A percentile compares a stretch with the other conserved stretches of the same genome.
Evolutionary conservation across 2,329 filamentous ascomycete species (phyloP).

Genomic region (Penicillium fuscoglaucum): DNA sequence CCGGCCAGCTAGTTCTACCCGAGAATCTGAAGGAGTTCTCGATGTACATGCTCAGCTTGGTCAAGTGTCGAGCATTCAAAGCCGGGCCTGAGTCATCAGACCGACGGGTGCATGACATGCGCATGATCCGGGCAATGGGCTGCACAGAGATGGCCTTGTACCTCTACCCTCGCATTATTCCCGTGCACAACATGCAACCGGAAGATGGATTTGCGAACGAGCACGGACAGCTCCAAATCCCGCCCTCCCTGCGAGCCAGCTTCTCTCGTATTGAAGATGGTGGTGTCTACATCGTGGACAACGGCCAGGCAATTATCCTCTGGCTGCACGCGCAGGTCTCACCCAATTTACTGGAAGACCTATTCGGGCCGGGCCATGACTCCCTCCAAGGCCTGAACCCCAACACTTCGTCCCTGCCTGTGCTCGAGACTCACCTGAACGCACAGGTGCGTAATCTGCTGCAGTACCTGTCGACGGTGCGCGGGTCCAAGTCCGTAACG

Average conservation of each 20-base stretch:
- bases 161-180: conserved; percentile 90
- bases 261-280: conserved; percentile 89
- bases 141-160: conserved; percentile 83
- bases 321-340: conserved; percentile 94
- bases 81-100: conserved; percentile 86
- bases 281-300: conserved; percentile 91
- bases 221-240: conserved; percentile 83
- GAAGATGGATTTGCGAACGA: conserved; percentile 93
- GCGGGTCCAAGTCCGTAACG: conserved; percentile 83
- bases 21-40: conserved; percentile 94
- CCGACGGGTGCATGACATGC: conserved; percentile 84
- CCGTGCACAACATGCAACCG: conserved; percentile 83
- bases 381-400: conserved; percentile 76
- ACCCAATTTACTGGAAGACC: conserved; percentile 83
- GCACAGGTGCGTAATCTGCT: conserved; percentile 92
- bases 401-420: conserved; percentile 74
- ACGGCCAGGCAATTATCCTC: conserved; percentile 85
- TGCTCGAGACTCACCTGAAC: conserved; percentile 88
- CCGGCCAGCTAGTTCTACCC: conserved; percentile 89
- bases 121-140: conserved; percentile 86
- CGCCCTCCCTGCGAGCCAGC: conserved; percentile 74
- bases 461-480: conserved; percentile 76
- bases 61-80: conserved; percentile 93
- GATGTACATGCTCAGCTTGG: conserved; percentile 89
- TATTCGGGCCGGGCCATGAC: conserved; percentile 77